phyloP scores from a whole-genome alignment of 345 rosid species.

The Salix caprea region DNA sequence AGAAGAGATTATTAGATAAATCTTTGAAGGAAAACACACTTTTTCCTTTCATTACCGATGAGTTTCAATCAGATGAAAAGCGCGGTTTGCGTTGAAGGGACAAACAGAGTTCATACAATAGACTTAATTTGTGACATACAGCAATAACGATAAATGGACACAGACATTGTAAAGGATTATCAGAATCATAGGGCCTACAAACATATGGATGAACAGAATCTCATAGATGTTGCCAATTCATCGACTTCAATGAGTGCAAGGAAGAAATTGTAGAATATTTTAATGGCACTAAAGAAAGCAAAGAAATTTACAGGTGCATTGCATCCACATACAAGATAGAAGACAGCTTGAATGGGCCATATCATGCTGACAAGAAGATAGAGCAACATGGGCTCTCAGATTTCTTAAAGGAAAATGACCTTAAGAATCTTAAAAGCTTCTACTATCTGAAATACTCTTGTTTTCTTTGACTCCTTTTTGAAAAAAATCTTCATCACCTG shows the following conservation, averaged over 20 bases:
- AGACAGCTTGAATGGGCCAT: slow-evolving; percentile 51
- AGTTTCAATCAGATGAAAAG: slow-evolving; percentile 14
- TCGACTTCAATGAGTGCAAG: slow-evolving; percentile 30
- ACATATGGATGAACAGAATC: slow-evolving; percentile 25
- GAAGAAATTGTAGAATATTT: slow-evolving; percentile 2
- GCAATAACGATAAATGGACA: slow-evolving; percentile 16
- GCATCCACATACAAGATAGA: slow-evolving; percentile 28
- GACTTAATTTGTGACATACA: not conserved
- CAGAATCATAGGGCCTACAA: slow-evolving; percentile 22
- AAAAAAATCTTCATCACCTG: not conserved
- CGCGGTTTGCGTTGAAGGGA: not conserved
- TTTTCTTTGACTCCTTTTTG: slow-evolving; percentile 26
- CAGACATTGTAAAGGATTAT: slow-evolving; percentile 16
- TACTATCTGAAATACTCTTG: not conserved
- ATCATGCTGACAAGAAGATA: slow-evolving; percentile 34
- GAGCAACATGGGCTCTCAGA: slow-evolving; percentile 31
- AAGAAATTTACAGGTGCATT: slow-evolving; percentile 25
- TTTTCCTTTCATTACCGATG: not conserved
- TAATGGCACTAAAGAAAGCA: not conserved
- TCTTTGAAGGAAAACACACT: not conserved
- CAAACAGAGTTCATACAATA: slow-evolving; percentile 4
- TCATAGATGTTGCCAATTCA: slow-evolving; percentile 34
- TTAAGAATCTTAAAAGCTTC: slow-evolving; percentile 13
- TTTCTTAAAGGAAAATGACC: slow-evolving; percentile 20
- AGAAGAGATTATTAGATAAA: not conserved